Base-by-base conservation (phyloP, 352 stramenopile species). In the Thalassiosira livingstoniorum region DNA sequence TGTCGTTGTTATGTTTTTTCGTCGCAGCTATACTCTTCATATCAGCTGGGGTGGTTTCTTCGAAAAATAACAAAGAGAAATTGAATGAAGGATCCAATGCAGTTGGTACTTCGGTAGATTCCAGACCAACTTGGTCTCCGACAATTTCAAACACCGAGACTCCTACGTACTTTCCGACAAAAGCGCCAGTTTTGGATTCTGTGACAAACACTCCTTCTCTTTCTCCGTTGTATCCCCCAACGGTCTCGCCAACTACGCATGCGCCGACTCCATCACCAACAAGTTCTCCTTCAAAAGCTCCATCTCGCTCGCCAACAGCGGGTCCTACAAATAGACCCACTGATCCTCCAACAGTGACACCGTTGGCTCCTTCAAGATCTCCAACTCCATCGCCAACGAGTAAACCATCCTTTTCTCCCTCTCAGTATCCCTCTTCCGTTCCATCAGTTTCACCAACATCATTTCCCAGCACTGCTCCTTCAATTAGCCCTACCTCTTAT, bases 91-190 rank as follows among this genome's bases (percentile, higher is more conserved):
- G 58, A 2, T 71, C 32, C 31, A 69, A 70, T 7, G 47, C 35
- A 29, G 45, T 63, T 31, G 51, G 18, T 15, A 74, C 64, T 34
- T 32, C 61, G 21, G 35, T 10, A 21, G 69, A 39, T 31, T 37
- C 4, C 3, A 39, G 45, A 43, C 63, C 65, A 32, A 43, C 35
- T 51, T 34, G 39, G 25, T 39, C 72, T 37, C 25, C 27, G 21
- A 25, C 63, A 32, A 69, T 21, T 60, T 23, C 27, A 13, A 13
- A 23, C 42, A 65, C 74, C 23, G 21, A 66, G 31, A 63, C 13
- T 66, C 69, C 69, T 29, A 70, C 69, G 2, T 72, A 64, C 35
- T 32, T 71, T 51, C 76, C 76, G 32, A n/a, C n/a, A n/a, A n/a
- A n/a, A n/a, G n/a, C n/a, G n/a, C n/a, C n/a, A n/a, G n/a, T n/a